Base-by-base conservation (phyloP, 2,329 filamentous ascomycete genomes). In the Arachnomyces sp. region DNA sequence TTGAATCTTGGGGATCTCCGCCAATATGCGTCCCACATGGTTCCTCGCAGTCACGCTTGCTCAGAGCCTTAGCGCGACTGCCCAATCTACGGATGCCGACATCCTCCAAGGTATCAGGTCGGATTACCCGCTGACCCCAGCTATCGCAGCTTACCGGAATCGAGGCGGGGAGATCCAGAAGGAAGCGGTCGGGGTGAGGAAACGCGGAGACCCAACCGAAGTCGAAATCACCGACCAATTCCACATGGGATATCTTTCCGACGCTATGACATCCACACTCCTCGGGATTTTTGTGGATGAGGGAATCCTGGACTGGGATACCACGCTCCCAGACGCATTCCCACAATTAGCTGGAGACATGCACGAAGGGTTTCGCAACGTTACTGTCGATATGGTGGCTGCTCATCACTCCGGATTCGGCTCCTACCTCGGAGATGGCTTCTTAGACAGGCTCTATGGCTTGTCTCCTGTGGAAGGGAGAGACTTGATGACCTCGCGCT, bases 251-350 rank as follows among this genome's bases (percentile, higher is more conserved):
- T 44, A 38, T 8, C 38, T 38, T 17, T 38, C 42, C 15, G 41
- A 41, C 18, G 38, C 42, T 18, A 41, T 44, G 34, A 44, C 42
- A n/a, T 38, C 17, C 4, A 41, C 42, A 2, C 18, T 44, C 13
- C 41, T 41, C 11, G 42, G 38, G 11, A 38, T 44, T 18, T 31
- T 44, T 15, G 35, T 41, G 13, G 42, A 44, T 18, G 13, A 37
- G 16, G 42, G 42, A 1, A 15, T 20, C 29, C 18, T 44, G 16
- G 12, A 18, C 31, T 44, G 42, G 38, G 34, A 37, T 36, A 40
- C 28, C 18, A 41, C 42, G 3, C 42, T 41, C 16, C 34, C 34
- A 9, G 29, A 44, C 13, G 38, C 34, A 12, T 20, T 44, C 4
- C 38, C 42, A 7, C 34, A 38, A 3, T 32, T 34, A 9, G 30